Evolutionary conservation across 2,329 filamentous ascomycete genomes (phyloP).

Genomic region (Leptographium flavum): DNA sequence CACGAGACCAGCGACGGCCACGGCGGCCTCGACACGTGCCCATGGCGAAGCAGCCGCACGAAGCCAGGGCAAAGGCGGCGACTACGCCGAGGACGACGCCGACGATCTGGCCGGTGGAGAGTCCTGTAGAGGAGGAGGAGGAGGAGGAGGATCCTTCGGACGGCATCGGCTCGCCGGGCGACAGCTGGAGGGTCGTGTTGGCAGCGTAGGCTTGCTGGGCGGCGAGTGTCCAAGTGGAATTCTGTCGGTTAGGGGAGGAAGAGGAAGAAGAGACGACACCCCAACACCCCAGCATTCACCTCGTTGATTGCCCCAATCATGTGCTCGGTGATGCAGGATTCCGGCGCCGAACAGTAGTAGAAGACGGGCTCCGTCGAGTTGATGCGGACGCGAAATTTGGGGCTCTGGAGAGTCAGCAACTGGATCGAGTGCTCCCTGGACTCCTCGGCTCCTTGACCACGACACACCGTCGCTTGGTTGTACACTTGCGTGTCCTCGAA

Average conservation of each 20-base stretch:
- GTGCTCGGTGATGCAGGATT: slow-evolving; percentile 46
- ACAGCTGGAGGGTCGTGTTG: slow-evolving; percentile 35
- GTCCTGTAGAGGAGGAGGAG: slow-evolving; percentile 4
- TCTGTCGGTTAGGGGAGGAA: slow-evolving; percentile 16
- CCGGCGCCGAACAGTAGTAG: slow-evolving; percentile 55
- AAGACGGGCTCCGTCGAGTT: slow-evolving; percentile 52
- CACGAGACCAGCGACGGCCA: neutral
- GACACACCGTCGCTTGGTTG: slow-evolving; percentile 13
- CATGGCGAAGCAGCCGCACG: slow-evolving; percentile 23
- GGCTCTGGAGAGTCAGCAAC: slow-evolving; percentile 18
- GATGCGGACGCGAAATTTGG: slow-evolving; percentile 28
- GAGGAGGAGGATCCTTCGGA: slow-evolving; percentile 19
- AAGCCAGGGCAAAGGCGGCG: slow-evolving; percentile 24
- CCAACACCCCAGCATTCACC: slow-evolving; percentile 25
- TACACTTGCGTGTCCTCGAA: slow-evolving; percentile 30
- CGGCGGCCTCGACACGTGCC: slow-evolving; percentile 31
- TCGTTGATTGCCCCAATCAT: slow-evolving; percentile 72
- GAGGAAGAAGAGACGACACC: neutral
- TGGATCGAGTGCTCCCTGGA: neutral
- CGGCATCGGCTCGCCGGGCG: slow-evolving; percentile 41
- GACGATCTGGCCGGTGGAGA: neutral
- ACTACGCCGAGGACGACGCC: slow-evolving; percentile 22
- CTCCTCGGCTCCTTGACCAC: slow-evolving; percentile 23
- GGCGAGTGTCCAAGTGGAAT: slow-evolving; percentile 31
- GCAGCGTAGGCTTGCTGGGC: slow-evolving; percentile 31